Evolutionary conservation across 306 rosid genomes (phyloP).

Genomic region (Hippophae rhamnoides): DNA sequence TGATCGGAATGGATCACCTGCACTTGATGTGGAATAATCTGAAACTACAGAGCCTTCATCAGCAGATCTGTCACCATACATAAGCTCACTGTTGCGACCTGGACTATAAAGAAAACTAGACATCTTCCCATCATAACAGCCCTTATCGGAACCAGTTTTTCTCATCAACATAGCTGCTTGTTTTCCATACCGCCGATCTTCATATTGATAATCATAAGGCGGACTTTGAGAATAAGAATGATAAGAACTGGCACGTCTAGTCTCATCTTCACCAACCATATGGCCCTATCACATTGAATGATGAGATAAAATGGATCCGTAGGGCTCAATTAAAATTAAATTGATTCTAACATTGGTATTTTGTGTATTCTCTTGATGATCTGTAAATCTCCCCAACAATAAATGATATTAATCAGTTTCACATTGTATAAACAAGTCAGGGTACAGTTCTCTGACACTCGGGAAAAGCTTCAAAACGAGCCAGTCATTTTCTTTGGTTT

Average conservation of each 20-base stretch:
- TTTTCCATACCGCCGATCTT: slow-evolving; percentile 83
- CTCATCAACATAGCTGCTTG: slow-evolving; percentile 56
- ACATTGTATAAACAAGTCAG: too few species aligned
- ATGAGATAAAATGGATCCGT: too few species aligned
- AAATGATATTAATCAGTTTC: too few species aligned
- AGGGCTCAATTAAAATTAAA: too few species aligned
- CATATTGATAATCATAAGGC: slow-evolving; percentile 91
- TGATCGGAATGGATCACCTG: slow-evolving; percentile 60
- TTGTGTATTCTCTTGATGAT: too few species aligned
- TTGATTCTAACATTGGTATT: too few species aligned
- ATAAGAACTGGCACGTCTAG: slow-evolving; percentile 91
- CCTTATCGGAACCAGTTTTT: slow-evolving; percentile 88
- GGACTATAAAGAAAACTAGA: slow-evolving; percentile 65
- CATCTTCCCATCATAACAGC: slow-evolving; percentile 64
- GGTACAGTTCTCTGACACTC: too few species aligned
- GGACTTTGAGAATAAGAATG: slow-evolving; percentile 98
- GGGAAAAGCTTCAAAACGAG: too few species aligned
- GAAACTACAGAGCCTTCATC: slow-evolving; percentile 65
- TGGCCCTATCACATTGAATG: slow-evolving; percentile 41
- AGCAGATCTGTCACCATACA: slow-evolving; percentile 62
- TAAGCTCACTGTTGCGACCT: slow-evolving; percentile 53
- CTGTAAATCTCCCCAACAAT: too few species aligned
- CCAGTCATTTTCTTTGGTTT: too few species aligned
- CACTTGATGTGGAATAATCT: slow-evolving; percentile 67
- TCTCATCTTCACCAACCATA: slow-evolving; percentile 45